Evolutionary conservation across 2,329 filamentous ascomycete species (phyloP).

Genomic region (Metarhizium brunneum): DNA sequence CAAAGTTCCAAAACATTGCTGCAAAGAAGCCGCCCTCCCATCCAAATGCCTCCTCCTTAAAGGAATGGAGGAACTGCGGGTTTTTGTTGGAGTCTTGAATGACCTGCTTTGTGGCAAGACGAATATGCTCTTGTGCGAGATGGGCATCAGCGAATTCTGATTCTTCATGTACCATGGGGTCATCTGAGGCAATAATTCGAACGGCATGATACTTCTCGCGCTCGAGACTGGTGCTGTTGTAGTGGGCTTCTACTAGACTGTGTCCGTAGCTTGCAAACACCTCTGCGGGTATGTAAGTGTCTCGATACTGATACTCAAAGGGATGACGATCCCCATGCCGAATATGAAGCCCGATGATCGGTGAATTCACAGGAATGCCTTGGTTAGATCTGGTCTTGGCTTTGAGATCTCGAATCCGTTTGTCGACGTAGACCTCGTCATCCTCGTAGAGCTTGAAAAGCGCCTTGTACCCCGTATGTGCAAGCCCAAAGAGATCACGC

Average conservation of each 20-base stretch:
- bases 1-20: slow-evolving; percentile 73
- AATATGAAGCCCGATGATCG: slow-evolving; percentile 62
- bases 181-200: slow-evolving; percentile 66
- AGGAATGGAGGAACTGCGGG: slow-evolving; percentile 47
- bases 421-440: slow-evolving; percentile 55
- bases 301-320: slow-evolving; percentile 64
- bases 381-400: slow-evolving; percentile 32
- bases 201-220: slow-evolving; percentile 33
- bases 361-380: slow-evolving; percentile 26
- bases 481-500: slow-evolving; percentile 57
- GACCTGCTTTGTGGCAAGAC: slow-evolving; percentile 56
- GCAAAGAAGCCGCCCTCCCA: slow-evolving; percentile 87
- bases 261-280: slow-evolving; percentile 54
- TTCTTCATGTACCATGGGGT: slow-evolving; percentile 63
- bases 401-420: slow-evolving; percentile 48
- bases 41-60: slow-evolving; percentile 67
- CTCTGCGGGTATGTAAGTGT: slow-evolving; percentile 68
- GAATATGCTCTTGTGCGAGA: slow-evolving; percentile 67
- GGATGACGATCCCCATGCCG: slow-evolving; percentile 74
- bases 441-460: slow-evolving; percentile 61
- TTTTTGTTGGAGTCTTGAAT: slow-evolving; percentile 32
- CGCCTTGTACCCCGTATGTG: slow-evolving; percentile 60
- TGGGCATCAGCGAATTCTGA: slow-evolving; percentile 49
- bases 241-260: slow-evolving; percentile 40
- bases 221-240: slow-evolving; percentile 32